phyloP scores from a whole-genome alignment of 768 basidiomycete species.

The Neoboletus magnificus region DNA sequence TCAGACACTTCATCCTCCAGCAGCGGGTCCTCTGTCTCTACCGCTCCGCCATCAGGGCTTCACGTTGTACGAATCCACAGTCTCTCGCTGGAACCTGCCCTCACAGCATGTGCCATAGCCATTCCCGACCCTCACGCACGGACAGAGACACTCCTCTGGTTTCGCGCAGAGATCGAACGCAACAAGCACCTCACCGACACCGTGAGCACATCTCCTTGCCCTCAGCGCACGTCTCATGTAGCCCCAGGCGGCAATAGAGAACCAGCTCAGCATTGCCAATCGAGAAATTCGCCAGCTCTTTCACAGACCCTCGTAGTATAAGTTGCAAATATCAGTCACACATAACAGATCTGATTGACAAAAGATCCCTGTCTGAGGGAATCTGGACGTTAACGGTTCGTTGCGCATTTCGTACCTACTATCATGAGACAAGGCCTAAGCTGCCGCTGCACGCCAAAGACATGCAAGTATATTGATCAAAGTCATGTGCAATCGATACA shows the following conservation, averaged over 20 bases:
- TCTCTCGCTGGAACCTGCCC: neutral
- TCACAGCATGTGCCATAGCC: constrained; percentile 35
- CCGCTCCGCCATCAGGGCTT: constrained; percentile 64
- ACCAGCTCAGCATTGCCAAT: constrained; percentile 50
- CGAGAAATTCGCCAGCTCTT: constrained; percentile 64
- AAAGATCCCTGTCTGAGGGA: neutral
- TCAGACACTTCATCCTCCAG: constrained; percentile 73
- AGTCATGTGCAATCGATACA: neutral
- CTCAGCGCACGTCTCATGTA: constrained; percentile 10
- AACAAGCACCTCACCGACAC: constrained; percentile 54
- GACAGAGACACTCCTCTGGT: constrained; percentile 66
- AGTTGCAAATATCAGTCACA: neutral
- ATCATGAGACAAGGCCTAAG: neutral
- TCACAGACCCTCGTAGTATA: constrained; percentile 16
- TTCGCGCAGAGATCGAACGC: constrained; percentile 68
- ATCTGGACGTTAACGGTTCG: neutral
- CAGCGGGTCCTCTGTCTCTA: constrained; percentile 61
- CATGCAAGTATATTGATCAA: constrained; percentile 2
- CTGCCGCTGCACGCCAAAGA: neutral
- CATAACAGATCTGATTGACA: neutral
- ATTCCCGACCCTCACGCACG: constrained; percentile 62
- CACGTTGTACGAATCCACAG: constrained; percentile 47
- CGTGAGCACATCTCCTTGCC: constrained; percentile 35
- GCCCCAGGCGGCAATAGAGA: constrained; percentile 55
- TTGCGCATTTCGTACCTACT: neutral